Base-by-base conservation (phyloP, 352 stramenopile species). In the Achlya hypogyna region DNA sequence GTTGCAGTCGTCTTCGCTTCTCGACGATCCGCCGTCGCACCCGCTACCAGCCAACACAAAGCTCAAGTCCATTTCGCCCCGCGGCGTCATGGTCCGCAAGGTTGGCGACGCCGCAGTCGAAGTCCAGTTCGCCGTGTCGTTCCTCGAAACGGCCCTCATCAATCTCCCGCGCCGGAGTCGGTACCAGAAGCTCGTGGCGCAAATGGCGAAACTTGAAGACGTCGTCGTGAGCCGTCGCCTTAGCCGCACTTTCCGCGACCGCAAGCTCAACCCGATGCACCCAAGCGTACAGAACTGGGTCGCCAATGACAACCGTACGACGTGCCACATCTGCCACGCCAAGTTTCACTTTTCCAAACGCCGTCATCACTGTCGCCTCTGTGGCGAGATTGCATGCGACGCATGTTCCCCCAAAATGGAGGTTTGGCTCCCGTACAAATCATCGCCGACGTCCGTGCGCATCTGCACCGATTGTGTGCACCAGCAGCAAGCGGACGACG, bases 351-450 rank as follows among this genome's bases (percentile, higher is more conserved):
- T 92, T n/a, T 86, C 81, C 14, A 81, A 82, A 29, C 78, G 83
- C 20, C 83, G 83, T 31, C 83, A 91, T 71, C 83, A 91, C 59
- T 91, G 83, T 62, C 83, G 83, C 25, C 67, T 91, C 22, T 91
- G 83, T 29, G 83, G 83, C 43, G 83, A 92, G 72, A 68, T 92
- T 63, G 88, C 79, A 58, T 92, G 83, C 63, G 82, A 80, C 2
- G 79, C 87, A 34, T 92, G 83, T 67, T 88, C 76, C 2, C 83
- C 83, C n/a, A 92, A 92, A 60, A 86, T 90, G 74, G 83, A 89
- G 62, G 75, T 92, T 23, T 78, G 76, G 35, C 77, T 91, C 22
- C 79, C 82, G 0, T 78, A 54, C n/a, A 52, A 54, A 12, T 23
- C 42, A 8, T 77, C 79, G 18, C 75, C 72, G 28, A 86, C 79